Percentiles rank a stretch among this genome's conserved stretches.
These are phyloP conservation scores for Dalbergia oliveri DNA, from an alignment of 306 rosid species.

Conservation along the genomic window DNA sequence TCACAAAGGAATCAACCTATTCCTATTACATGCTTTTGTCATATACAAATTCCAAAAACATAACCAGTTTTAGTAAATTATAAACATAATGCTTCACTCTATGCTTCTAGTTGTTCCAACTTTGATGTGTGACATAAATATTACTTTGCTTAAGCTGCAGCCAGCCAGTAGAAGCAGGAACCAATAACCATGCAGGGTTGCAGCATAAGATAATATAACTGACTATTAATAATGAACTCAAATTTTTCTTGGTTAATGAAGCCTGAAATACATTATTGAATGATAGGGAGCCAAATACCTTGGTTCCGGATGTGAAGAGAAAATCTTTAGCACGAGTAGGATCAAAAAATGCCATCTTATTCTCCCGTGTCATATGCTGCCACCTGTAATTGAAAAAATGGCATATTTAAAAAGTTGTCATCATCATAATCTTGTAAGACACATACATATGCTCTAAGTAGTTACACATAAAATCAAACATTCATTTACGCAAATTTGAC, in stretches of 20 bases:
- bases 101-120: constrained; percentile 1
- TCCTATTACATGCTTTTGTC: not conserved
- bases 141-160: constrained; percentile 22
- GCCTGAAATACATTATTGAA: constrained; percentile 12
- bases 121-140: not conserved
- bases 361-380: constrained; percentile 92
- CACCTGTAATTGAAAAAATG: constrained; percentile 65
- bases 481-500: not conserved
- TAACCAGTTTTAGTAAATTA: not conserved
- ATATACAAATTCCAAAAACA: not conserved
- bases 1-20: not conserved
- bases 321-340: constrained; percentile 85
- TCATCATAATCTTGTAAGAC: not conserved
- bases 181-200: constrained; percentile 9
- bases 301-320: constrained; percentile 96
- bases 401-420: not conserved
- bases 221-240: constrained; percentile 10
- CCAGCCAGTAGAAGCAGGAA: not conserved
- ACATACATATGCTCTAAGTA: not conserved
- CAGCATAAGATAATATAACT: not conserved
- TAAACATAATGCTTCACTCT: not conserved
- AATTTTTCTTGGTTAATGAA: constrained; percentile 5
- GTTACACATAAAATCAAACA: not conserved
- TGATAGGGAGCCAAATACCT: constrained; percentile 58
- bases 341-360: constrained; percentile 96